phyloP scores from a whole-genome alignment of 179 eudicot species.

The Beta lomatogona region DNA sequence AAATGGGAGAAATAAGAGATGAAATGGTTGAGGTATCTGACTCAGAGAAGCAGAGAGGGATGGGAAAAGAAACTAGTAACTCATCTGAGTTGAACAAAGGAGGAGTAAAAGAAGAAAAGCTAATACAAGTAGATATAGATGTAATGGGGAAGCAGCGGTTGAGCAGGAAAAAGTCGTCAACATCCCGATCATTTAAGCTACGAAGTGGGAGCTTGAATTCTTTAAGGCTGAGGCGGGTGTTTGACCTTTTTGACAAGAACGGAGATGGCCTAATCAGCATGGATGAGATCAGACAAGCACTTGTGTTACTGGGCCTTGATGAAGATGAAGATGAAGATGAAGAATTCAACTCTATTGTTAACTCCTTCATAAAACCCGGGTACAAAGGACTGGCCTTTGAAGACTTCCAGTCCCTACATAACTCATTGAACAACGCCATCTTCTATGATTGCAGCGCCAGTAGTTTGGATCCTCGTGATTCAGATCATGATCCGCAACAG shows the following conservation, averaged over 20 bases:
- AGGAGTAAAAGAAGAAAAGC: neutral
- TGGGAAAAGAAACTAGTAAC: too few relatives aligned
- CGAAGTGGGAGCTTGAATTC: constrained; percentile 67
- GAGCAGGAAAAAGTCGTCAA: constrained; percentile 15
- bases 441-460: constrained; percentile 43
- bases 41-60: neutral
- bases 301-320: constrained; percentile 53
- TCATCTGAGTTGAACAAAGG: neutral
- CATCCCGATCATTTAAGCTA: constrained; percentile 56
- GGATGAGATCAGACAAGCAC: constrained; percentile 61
- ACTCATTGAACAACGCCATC: constrained; percentile 47
- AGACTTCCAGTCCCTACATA: constrained; percentile 61
- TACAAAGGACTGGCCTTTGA: constrained; percentile 57
- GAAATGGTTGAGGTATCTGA: neutral
- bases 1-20: neutral
- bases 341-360: constrained; percentile 41
- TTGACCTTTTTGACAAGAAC: constrained; percentile 76
- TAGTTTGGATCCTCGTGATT: neutral
- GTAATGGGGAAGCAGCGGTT: neutral
- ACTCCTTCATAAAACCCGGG: constrained; percentile 43
- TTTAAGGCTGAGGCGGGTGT: constrained; percentile 70
- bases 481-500: neutral
- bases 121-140: neutral
- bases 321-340: neutral
- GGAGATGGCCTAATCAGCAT: constrained; percentile 53